phyloP scores from a whole-genome alignment of 163 green algal genomes.

The Volvox carteri region DNA sequence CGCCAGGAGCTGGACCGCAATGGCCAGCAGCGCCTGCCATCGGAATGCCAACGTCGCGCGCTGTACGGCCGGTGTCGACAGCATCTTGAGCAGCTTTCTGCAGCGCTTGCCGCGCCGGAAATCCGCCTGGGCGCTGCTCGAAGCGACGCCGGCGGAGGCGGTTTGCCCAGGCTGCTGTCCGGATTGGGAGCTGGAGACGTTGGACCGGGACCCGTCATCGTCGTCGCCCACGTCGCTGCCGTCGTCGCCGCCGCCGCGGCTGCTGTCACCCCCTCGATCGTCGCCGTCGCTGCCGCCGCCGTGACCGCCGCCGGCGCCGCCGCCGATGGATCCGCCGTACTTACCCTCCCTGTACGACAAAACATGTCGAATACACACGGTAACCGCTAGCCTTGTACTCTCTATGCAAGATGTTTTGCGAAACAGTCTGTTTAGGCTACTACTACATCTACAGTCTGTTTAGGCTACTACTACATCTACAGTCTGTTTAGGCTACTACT shows the following conservation, averaged over 20 bases:
- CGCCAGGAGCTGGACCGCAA: slow-evolving; percentile 50
- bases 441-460: too few species aligned
- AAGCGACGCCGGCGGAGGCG: background rate
- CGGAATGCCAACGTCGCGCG: slow-evolving; percentile 44
- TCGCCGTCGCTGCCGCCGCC: background rate
- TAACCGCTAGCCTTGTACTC: too few species aligned
- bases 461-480: too few species aligned
- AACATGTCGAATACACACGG: too few species aligned
- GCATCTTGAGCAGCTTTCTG: slow-evolving; percentile 59
- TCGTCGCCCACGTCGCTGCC: background rate
- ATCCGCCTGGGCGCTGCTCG: slow-evolving; percentile 27
- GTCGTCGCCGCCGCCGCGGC: slow-evolving; percentile 36
- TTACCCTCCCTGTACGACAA: slow-evolving; percentile 28
- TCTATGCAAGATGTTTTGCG: too few species aligned
- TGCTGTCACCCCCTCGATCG: background rate
- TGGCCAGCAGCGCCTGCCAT: slow-evolving; percentile 53
- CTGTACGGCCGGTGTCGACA: slow-evolving; percentile 32
- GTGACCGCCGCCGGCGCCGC: background rate
- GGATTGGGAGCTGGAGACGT: background rate
- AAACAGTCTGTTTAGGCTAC: too few species aligned
- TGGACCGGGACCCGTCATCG: slow-evolving; percentile 7
- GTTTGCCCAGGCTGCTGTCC: background rate
- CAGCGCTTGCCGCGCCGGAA: slow-evolving; percentile 56
- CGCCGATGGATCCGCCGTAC: background rate
- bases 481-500: too few species aligned